Evolutionary conservation across 805 yeast species (phyloP).

Genomic region (Sugiyamaella mastotermitis): DNA sequence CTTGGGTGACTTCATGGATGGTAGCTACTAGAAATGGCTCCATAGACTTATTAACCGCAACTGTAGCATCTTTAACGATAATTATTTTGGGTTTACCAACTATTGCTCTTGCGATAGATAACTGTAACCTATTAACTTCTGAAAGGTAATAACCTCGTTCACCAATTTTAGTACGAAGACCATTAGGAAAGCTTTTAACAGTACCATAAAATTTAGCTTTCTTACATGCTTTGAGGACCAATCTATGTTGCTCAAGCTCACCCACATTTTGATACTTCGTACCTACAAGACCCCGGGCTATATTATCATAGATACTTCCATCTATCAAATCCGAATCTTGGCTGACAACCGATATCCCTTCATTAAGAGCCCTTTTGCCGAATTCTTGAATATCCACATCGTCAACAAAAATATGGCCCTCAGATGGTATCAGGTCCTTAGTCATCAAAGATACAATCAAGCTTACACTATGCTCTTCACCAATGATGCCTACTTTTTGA

Average conservation of each 20-base stretch:
- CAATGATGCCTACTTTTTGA: too few species aligned
- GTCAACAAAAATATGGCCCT: background rate
- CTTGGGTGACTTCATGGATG: too few species aligned
- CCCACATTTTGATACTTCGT: constrained; percentile 1
- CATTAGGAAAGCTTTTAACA: constrained; percentile 1
- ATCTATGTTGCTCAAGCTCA: constrained; percentile 5
- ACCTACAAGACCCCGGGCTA: constrained; percentile 4
- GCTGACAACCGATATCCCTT: background rate
- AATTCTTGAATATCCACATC: background rate
- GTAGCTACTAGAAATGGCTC: too few species aligned
- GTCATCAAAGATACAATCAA: too few species aligned
- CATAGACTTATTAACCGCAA: too few species aligned
- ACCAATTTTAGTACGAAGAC: constrained; percentile 2
- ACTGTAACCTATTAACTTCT: background rate
- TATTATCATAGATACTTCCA: constrained; percentile 5
- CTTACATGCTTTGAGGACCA: constrained; percentile 6
- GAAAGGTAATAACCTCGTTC: constrained; percentile 2
- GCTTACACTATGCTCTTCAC: too few species aligned
- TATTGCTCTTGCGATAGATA: constrained; percentile 4
- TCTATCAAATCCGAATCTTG: constrained; percentile 1
- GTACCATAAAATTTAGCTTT: constrained; percentile 2
- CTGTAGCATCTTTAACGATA: too few species aligned
- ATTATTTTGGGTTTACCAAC: constrained; percentile 5
- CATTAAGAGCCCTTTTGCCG: too few species aligned
- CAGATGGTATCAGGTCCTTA: too few species aligned